These are phyloP conservation scores for Oenanthe javanica DNA, from an alignment of 140 eudicot genomes.

Conservation along the genomic window DNA sequence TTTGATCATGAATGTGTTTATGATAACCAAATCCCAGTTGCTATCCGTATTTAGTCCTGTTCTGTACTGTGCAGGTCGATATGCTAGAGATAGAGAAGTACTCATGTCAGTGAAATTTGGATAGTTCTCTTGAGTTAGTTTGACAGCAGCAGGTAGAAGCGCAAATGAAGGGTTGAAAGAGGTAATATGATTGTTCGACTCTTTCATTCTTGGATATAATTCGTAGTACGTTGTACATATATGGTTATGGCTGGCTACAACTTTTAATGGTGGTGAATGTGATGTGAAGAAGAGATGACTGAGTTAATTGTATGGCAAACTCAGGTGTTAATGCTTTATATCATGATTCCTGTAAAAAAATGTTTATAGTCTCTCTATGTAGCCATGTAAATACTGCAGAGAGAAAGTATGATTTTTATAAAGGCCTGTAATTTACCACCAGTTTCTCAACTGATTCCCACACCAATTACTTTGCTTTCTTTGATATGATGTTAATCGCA, in stretches of 20 bases:
- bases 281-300: not conserved
- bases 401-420: not conserved
- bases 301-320: not conserved
- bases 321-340: too few species aligned
- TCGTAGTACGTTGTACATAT: not conserved
- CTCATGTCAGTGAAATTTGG: not conserved
- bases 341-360: not conserved
- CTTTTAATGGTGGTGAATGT: not conserved
- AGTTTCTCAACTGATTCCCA: not conserved
- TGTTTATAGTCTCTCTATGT: not conserved
- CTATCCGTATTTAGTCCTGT: not conserved
- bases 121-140: not conserved
- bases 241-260: not conserved
- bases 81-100: not conserved
- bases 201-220: not conserved
- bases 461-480: not conserved
- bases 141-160: not conserved
- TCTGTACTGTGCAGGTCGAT: not conserved
- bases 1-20: not conserved
- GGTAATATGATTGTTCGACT: not conserved
- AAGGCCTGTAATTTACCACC: not conserved
- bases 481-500: not conserved
- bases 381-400: not conserved
- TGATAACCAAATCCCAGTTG: not conserved
- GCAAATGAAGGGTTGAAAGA: not conserved